A percentile compares a stretch with the other conserved stretches of the same genome.
These are phyloP conservation scores for Plectosphaerella cucumerina DNA, from an alignment of 2,329 filamentous ascomycete species.

Conservation along the genomic window DNA sequence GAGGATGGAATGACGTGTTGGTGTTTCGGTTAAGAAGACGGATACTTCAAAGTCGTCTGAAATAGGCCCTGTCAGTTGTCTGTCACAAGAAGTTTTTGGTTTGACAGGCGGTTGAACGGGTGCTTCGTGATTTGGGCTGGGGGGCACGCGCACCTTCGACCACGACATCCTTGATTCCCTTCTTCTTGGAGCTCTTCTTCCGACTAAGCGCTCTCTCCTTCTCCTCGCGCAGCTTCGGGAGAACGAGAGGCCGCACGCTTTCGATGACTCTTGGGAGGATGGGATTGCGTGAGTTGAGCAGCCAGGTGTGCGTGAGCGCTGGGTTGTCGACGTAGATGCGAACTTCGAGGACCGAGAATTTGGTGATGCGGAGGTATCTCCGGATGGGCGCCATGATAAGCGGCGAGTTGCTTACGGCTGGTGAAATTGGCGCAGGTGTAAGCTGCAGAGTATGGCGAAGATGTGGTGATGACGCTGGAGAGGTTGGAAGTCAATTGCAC, in stretches of 20 bases:
- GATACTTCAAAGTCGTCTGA: constrained; percentile 93
- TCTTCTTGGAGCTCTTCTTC: constrained; percentile 67
- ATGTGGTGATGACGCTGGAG: background rate
- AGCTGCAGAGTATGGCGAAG: background rate
- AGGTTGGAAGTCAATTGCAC: background rate
- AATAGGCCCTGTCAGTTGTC: constrained; percentile 3
- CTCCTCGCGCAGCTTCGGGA: constrained; percentile 90
- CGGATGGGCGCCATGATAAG: constrained; percentile 75
- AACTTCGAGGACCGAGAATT: constrained; percentile 92
- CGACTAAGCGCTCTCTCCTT: constrained; percentile 56
- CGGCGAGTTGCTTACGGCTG: background rate
- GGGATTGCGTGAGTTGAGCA: constrained; percentile 72
- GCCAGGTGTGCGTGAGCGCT: constrained; percentile 74
- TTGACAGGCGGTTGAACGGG: background rate
- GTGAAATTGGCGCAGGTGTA: background rate
- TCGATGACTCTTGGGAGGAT: constrained; percentile 80
- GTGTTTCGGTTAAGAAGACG: constrained; percentile 85
- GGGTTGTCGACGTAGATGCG: constrained; percentile 95
- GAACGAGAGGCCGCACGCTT: constrained; percentile 76
- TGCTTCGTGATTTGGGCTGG: background rate
- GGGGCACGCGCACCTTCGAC: constrained; percentile 57
- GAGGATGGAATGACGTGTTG: constrained; percentile 79
- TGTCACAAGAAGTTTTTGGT: constrained; percentile 1
- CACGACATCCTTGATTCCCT: constrained; percentile 83
- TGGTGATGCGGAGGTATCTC: constrained; percentile 86